Evolutionary conservation across 2,329 filamentous ascomycete species (phyloP).

Genomic region (Diaporthe vaccinii): DNA sequence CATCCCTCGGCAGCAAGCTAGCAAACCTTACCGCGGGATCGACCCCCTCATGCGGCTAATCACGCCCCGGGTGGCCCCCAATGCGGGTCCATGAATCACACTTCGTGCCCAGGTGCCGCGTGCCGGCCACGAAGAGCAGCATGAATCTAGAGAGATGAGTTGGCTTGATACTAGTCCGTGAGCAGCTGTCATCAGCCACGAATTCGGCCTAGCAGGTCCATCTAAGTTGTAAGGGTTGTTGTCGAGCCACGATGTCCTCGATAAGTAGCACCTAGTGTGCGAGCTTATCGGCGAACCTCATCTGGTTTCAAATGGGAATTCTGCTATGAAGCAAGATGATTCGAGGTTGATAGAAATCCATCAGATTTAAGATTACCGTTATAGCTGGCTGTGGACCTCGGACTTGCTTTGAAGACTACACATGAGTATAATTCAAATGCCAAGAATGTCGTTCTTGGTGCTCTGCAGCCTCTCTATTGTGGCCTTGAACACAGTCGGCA

Average conservation of each 20-base stretch:
- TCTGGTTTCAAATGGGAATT: background rate
- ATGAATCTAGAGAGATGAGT: constrained; percentile 7
- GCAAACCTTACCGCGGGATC: constrained; percentile 13
- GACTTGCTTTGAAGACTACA: background rate
- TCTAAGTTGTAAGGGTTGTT: background rate
- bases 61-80: background rate
- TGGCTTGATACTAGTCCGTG: background rate
- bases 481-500: constrained; percentile 32
- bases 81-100: constrained; percentile 14
- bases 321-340: background rate
- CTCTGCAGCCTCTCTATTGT: constrained; percentile 17
- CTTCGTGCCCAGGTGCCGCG: background rate
- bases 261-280: background rate
- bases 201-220: background rate
- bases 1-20: constrained; percentile 10
- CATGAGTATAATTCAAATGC: background rate
- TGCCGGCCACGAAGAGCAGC: background rate
- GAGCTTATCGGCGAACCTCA: background rate
- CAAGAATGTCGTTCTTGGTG: constrained; percentile 27
- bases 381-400: background rate
- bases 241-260: background rate
- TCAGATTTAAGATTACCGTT: background rate
- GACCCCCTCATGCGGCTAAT: constrained; percentile 20
- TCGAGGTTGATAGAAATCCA: background rate
- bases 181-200: background rate